Percentiles rank a stretch among this genome's conserved stretches.
Evolutionary conservation across 108 stramenopile species (phyloP).

Genomic region (Phaeodactylum tricornutum): DNA sequence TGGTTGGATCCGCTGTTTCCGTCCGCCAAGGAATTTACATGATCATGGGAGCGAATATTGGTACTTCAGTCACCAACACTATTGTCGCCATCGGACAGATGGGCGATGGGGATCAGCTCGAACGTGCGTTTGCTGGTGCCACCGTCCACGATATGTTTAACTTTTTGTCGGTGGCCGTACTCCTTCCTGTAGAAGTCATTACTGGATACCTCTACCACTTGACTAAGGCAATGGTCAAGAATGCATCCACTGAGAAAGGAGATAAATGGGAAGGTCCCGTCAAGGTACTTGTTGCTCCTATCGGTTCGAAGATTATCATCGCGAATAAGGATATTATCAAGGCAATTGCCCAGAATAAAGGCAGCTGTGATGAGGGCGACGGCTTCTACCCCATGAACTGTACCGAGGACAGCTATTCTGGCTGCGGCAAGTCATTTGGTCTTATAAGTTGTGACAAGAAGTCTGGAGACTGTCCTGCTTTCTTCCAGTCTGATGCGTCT

Average conservation of each 20-base stretch:
- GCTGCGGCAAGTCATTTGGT: conserved; percentile 41
- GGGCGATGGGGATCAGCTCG: conserved; percentile 76
- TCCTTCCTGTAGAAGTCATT: conserved; percentile 71
- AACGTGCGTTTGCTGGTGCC: conserved; percentile 85
- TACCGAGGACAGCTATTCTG: conserved; percentile 20
- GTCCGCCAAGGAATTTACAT: conserved; percentile 75
- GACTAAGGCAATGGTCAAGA: conserved; percentile 54
- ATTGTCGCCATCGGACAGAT: conserved; percentile 83
- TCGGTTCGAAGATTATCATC: conserved; percentile 54
- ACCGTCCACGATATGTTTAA: conserved; percentile 91
- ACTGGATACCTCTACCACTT: conserved; percentile 43
- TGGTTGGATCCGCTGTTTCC: conserved; percentile 58
- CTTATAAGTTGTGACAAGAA: conserved; percentile 61
- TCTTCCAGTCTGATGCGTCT: conserved; percentile 60
- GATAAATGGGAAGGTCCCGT: conserved; percentile 73
- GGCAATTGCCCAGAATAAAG: conserved; percentile 42
- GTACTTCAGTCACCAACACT: conserved; percentile 81
- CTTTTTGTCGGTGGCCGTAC: conserved; percentile 63
- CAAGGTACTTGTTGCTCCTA: conserved; percentile 63
- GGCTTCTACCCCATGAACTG: conserved; percentile 66
- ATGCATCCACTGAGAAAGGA: conserved; percentile 26
- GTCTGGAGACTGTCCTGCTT: conserved; percentile 50
- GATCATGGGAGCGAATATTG: conserved; percentile 90
- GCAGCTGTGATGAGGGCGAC: conserved; percentile 27
- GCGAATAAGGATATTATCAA: conserved; percentile 74